Evolutionary conservation across 2,329 filamentous ascomycete genomes (phyloP), one percentile per base, ranked within the genome.

Genomic region (Arthrinium puccinioides): DNA sequence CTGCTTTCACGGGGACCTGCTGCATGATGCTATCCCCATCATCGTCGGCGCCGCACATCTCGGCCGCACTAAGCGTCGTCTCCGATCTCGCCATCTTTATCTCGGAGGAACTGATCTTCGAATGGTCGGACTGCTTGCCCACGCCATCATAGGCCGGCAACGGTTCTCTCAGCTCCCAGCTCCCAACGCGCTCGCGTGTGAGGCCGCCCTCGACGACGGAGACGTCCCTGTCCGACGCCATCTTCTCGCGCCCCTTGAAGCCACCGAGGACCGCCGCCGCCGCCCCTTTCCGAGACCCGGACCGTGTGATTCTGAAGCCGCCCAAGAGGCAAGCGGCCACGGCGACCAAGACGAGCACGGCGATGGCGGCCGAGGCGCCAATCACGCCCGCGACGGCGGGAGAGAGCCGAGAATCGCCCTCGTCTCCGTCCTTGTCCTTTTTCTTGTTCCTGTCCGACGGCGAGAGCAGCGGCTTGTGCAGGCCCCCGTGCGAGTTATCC

Each of bases 201-300:
- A 46, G 52, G 1, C 69, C 69, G 6, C 51, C 51, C 29, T 54
- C 57, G 1, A 60, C 57, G 4, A 68, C 54, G 1, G 56, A 49
- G 4, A 72, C 53, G 39, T 73, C 70, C 0, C 54, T 49, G 37
- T 73, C 69, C 4, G 55, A 59, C 1, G 55, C 53, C 53, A 59
- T 66, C 53, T 67, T 70, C 51, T 69, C 64, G 1, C 55, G 49
- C 9, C 67, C 63, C 39, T 62, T 67, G 54, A 70, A 70, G 2
- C 67, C 64, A 16, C 62, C 59, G 5, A 53, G 35, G 25, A n/a
- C n/a, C n/a, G n/a, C n/a, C n/a, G n/a, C n/a, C n/a, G n/a, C 36
- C 15, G 48, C 32, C 14, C 23, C 44, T 14, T 64, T 31, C 1
- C 63, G 57, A 10, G 50, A 36, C n/a, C n/a, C n/a, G n/a, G n/a